Conservation (phyloP, 1,139 yeast genomes). For the Eremothecium cymbalariae region DNA sequence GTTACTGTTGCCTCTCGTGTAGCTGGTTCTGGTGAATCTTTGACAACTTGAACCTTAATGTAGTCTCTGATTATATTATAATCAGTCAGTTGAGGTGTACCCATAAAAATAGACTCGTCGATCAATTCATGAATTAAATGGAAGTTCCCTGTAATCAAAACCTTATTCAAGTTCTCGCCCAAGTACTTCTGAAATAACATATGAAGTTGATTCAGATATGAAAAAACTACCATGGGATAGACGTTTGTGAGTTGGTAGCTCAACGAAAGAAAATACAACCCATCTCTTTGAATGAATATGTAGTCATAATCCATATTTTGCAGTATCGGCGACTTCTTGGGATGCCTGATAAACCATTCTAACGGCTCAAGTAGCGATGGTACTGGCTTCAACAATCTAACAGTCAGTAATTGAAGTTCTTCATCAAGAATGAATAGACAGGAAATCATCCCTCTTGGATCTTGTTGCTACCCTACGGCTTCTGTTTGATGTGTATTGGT, state of each 20-base stretch:
- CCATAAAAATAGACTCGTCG: slow-evolving; percentile 68
- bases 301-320: slow-evolving; percentile 33
- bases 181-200: slow-evolving; percentile 52
- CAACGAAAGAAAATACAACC: slow-evolving; percentile 44
- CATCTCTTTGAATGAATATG: slow-evolving; percentile 49
- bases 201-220: slow-evolving; percentile 53
- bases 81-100: slow-evolving; percentile 67
- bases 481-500: too few species aligned
- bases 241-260: slow-evolving; percentile 36
- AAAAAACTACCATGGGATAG: slow-evolving; percentile 48
- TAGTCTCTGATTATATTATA: slow-evolving; percentile 64
- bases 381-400: slow-evolving; percentile 7
- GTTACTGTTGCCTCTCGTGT: slow-evolving; percentile 6
- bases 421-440: slow-evolving; percentile 52
- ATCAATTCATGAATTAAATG: slow-evolving; percentile 61
- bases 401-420: slow-evolving; percentile 46
- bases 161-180: slow-evolving; percentile 44
- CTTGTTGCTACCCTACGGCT: too few species aligned
- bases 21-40: slow-evolving; percentile 14
- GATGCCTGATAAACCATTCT: slow-evolving; percentile 1
- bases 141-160: slow-evolving; percentile 55
- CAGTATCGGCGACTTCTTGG: slow-evolving; percentile 8
- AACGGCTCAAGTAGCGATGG: slow-evolving; percentile 3
- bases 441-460: slow-evolving; percentile 24
- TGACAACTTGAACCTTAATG: slow-evolving; percentile 37